phyloP scores from a whole-genome alignment of 352 stramenopile species.

The Phytophthora sp. region DNA sequence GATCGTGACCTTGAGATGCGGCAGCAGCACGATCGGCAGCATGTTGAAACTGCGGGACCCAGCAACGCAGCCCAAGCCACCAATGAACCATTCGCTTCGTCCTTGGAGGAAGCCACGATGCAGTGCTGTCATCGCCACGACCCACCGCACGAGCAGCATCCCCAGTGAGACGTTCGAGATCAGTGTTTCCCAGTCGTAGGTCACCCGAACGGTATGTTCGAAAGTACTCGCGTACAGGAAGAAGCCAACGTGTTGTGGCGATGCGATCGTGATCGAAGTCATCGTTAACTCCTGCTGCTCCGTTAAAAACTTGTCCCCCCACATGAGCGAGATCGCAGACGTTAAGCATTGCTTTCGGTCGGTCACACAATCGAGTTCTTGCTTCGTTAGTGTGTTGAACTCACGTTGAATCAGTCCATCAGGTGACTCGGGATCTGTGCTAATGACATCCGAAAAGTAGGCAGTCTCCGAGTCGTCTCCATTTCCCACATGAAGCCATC shows the following conservation, averaged over 20 bases:
- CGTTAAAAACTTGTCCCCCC: constrained; percentile 39
- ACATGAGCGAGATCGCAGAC: constrained; percentile 4
- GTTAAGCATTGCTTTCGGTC: constrained; percentile 16
- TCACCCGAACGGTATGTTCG: constrained; percentile 20
- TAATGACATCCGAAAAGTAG: constrained; percentile 50
- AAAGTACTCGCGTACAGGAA: constrained; percentile 37
- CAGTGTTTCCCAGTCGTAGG: constrained; percentile 54
- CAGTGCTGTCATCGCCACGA: constrained; percentile 48
- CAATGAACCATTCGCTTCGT: constrained; percentile 32
- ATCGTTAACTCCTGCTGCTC: constrained; percentile 20
- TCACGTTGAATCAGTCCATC: constrained; percentile 35
- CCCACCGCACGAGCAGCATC: constrained; percentile 49
- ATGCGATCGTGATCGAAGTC: constrained; percentile 39
- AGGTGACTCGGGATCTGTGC: constrained; percentile 25
- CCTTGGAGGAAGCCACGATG: constrained; percentile 34
- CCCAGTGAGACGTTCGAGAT: constrained; percentile 52
- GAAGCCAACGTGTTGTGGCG: constrained; percentile 41
- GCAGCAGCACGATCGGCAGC: constrained; percentile 49
- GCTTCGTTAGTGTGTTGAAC: constrained; percentile 43
- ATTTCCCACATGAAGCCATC: constrained; percentile 45
- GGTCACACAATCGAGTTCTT: constrained; percentile 41
- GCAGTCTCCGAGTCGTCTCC: constrained; percentile 27
- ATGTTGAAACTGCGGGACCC: constrained; percentile 49
- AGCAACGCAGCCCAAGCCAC: constrained; percentile 46
- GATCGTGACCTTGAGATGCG: constrained; percentile 46